Conservation (phyloP, 2,329 filamentous ascomycete genomes). For the Penicillium sp. region DNA sequence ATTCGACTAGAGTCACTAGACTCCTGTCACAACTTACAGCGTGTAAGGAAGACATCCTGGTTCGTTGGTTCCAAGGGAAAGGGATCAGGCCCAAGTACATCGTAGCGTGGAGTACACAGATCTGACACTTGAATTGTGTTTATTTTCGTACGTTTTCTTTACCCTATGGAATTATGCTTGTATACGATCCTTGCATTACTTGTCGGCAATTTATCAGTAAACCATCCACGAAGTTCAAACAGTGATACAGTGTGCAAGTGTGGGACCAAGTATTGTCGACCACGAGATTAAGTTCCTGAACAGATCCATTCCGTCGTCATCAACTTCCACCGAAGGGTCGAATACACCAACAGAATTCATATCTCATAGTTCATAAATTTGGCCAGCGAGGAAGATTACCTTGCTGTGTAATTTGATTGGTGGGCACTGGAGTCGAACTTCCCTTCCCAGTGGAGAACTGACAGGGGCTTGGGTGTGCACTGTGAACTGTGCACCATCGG, state of each 20-base stretch:
- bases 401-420: conserved; percentile 19
- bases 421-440: conserved; percentile 3
- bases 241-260: too few relatives aligned
- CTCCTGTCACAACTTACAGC: neutral
- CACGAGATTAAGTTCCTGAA: conserved; percentile 25
- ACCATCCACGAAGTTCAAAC: too few relatives aligned
- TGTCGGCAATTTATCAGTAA: too few relatives aligned
- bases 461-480: too few relatives aligned
- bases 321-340: neutral
- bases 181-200: neutral
- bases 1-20: neutral
- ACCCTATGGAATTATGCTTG: neutral
- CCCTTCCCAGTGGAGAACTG: conserved; percentile 2
- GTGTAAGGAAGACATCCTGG: conserved; percentile 5
- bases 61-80: conserved; percentile 16
- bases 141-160: neutral
- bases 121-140: neutral
- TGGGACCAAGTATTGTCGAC: neutral
- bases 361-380: neutral
- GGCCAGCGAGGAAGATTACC: conserved; percentile 6
- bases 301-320: conserved; percentile 1
- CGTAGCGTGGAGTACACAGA: neutral
- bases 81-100: neutral
- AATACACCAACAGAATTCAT: neutral
- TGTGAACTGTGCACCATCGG: neutral